Evolutionary conservation across 768 basidiomycete genomes (phyloP), one percentile per base, ranked within the genome.

Genomic region (button mushroom (Agaricus bisporus)): DNA sequence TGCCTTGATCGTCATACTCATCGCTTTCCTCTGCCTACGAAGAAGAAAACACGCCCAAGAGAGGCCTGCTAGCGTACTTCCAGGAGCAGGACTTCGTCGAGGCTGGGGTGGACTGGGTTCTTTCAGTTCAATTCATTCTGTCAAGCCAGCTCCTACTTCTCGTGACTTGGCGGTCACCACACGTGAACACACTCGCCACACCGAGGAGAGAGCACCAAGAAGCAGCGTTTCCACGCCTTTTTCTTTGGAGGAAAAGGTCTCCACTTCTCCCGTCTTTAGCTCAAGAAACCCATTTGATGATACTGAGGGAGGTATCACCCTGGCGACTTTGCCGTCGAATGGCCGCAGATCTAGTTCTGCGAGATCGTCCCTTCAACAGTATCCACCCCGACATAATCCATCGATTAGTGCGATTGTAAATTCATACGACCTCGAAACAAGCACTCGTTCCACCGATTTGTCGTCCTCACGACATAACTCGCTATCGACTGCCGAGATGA

Each of bases 41-140:
- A 39, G 64, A 46, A 36, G 58, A 39, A 57, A 60, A 56, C 48
- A 57, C 46, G 44, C 44, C 7, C 10, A n/a, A 11, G 46, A 28
- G 14, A 53, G 49, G 38, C 54, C 46, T 8, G 51, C 45, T 29
- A 47, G 53, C 39, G 46, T 53, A 17, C 47, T 52, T 28, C 22
- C 49, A n/a, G 59, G 56, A 14, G 49, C 53, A 1, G 29, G 41
- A 12, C 51, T 48, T 14, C 46, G 57, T 3, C 54, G 59, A 17
- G 56, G 59, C 43, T 74, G 72, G 64, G 63, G 61, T 36, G 65
- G 66, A 5, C 61, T 72, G 5, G 56, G 59, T 35, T 74, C 71
- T 1, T 58, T 64, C 20, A 71, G 72, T 57, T 71, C 71, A 11
- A 60, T 66, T 41, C 42, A 55, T 22, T 52, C n/a, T 29, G 29